A percentile compares a stretch with the other conserved stretches of the same genome.
These are phyloP conservation scores for Fusarium lyarnte DNA, from an alignment of 2,329 filamentous ascomycete genomes.

Conservation along the genomic window DNA sequence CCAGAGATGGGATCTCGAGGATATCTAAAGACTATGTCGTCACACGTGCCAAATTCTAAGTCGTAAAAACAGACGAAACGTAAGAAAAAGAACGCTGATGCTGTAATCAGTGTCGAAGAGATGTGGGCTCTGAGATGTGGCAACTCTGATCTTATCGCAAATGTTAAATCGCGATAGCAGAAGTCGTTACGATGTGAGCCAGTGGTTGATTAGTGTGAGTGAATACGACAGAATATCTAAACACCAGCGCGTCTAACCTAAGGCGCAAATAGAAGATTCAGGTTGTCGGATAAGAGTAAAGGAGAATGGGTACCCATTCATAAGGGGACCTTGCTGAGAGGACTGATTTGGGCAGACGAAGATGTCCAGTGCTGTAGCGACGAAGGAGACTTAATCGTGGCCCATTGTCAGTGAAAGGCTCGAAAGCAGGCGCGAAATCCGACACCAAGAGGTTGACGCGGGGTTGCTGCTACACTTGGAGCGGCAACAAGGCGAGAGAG, in stretches of 20 bases:
- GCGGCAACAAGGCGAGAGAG: conserved; percentile 22
- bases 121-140: conserved; percentile 36
- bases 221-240: conserved; percentile 48
- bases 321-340: conserved; percentile 23
- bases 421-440: conserved; percentile 40
- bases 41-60: conserved; percentile 43
- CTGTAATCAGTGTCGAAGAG: conserved; percentile 19
- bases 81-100: conserved; percentile 29
- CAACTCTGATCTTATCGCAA: conserved; percentile 31
- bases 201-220: conserved; percentile 41
- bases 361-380: conserved; percentile 34
- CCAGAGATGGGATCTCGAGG: conserved; percentile 42
- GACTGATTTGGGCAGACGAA: conserved; percentile 25
- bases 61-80: conserved; percentile 41
- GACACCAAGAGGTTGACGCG: conserved; percentile 40
- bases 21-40: conserved; percentile 44
- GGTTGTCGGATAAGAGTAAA: conserved; percentile 34
- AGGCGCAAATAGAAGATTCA: conserved; percentile 46
- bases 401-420: conserved; percentile 48
- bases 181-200: conserved; percentile 31
- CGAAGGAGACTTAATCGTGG: conserved; percentile 46
- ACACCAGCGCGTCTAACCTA: conserved; percentile 53
- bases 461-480: conserved; percentile 37
- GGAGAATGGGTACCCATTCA: conserved; percentile 43
- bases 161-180: conserved; percentile 34